phyloP scores from a whole-genome alignment of 352 stramenopile genomes.

The Pythium brassicae region DNA sequence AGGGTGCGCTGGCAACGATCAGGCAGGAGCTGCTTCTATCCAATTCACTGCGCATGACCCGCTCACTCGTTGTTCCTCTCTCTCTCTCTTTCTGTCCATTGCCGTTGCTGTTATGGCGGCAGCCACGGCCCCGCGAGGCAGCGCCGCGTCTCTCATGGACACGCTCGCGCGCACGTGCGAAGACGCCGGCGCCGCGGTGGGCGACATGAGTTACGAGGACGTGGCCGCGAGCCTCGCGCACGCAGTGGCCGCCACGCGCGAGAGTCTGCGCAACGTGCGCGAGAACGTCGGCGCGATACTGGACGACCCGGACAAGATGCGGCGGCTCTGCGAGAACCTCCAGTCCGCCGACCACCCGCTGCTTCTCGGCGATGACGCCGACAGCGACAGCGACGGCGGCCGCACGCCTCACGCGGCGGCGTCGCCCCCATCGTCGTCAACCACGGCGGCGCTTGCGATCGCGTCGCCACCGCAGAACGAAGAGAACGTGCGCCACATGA shows the following conservation, averaged over 20 bases:
- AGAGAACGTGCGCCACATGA: conserved; percentile 69
- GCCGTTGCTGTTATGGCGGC: background rate
- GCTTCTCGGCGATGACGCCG: conserved; percentile 15
- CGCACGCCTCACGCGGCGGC: no score
- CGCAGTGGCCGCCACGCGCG: conserved; percentile 51
- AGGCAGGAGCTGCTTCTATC: background rate
- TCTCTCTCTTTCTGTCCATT: background rate
- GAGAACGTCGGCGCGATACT: conserved; percentile 54
- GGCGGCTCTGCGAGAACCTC: conserved; percentile 48
- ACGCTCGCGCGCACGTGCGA: conserved; percentile 61
- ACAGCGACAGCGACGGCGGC: background rate
- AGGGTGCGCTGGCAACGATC: background rate
- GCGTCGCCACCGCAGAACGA: conserved; percentile 31
- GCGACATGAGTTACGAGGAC: conserved; percentile 48
- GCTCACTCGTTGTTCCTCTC: no score
- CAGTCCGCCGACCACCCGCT: conserved; percentile 44
- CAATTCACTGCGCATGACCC: no score
- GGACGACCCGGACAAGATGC: conserved; percentile 59
- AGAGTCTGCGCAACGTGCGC: conserved; percentile 58
- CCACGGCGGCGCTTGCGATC: conserved; percentile 16
- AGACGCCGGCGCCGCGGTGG: conserved; percentile 47
- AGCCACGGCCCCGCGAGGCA: background rate
- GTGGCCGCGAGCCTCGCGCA: conserved; percentile 45
- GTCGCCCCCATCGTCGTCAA: background rate
- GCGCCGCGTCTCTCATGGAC: conserved; percentile 53